Conservation (phyloP, 78 protist genomes). For the Polysphondylium violaceum region DNA sequence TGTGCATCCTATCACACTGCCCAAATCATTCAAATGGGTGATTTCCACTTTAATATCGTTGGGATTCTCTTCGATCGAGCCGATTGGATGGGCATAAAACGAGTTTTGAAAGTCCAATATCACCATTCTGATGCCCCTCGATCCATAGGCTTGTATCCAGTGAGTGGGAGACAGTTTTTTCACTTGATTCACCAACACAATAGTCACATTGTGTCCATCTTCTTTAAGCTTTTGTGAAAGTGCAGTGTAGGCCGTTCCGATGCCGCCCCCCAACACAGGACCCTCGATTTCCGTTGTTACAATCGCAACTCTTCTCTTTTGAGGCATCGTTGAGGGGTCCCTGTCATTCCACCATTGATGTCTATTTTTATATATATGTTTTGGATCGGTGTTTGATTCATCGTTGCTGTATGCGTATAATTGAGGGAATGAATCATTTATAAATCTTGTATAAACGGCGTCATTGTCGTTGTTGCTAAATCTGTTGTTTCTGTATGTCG, state of each 20-base stretch:
- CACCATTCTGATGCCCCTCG: neutral
- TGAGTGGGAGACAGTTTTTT: conserved; percentile 28
- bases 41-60: neutral
- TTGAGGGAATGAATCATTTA: conserved; percentile 21
- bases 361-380: neutral
- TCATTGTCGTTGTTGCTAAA: too few relatives aligned
- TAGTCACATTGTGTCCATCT: conserved; percentile 54
- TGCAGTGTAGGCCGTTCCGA: conserved; percentile 76
- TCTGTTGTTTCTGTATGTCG: too few relatives aligned
- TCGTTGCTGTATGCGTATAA: conserved; percentile 5
- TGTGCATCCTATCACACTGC: conserved; percentile 55
- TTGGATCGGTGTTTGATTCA: too few relatives aligned
- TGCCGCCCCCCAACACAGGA: conserved; percentile 73
- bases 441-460: neutral
- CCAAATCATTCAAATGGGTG: neutral
- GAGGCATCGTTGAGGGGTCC: neutral
- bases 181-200: conserved; percentile 33
- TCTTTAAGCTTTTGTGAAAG: conserved; percentile 32
- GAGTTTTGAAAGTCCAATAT: conserved; percentile 8
- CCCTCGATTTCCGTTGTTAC: conserved; percentile 74
- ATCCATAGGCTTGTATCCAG: conserved; percentile 33
- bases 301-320: conserved; percentile 6
- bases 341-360: neutral
- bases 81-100: neutral
- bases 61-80: neutral